These are phyloP conservation scores for Bromus sterilis DNA, from an alignment of 176 grass and related monocot species.

Conservation along the genomic window DNA sequence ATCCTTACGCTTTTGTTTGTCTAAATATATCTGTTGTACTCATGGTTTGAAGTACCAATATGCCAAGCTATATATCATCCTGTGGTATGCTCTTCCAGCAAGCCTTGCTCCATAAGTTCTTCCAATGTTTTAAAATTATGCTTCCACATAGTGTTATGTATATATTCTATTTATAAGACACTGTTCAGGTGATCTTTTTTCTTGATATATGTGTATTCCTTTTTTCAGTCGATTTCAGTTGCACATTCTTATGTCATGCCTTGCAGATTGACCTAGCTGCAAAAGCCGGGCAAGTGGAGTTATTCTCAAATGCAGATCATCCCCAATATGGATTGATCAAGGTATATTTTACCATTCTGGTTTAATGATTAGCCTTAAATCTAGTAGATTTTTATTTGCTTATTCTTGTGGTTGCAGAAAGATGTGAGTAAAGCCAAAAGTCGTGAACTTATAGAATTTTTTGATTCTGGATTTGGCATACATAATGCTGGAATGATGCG, in stretches of 20 bases:
- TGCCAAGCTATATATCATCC: neutral
- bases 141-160: neutral
- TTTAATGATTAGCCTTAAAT: constrained; percentile 16
- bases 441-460: constrained; percentile 81
- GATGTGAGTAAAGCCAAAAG: constrained; percentile 91
- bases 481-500: constrained; percentile 97
- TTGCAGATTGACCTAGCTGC: constrained; percentile 73
- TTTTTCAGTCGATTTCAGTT: neutral
- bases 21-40: neutral
- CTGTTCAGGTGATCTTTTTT: neutral
- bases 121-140: constrained; percentile 7
- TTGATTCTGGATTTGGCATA: constrained; percentile 94
- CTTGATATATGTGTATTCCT: constrained; percentile 1
- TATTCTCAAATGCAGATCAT: constrained; percentile 72
- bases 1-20: constrained; percentile 1
- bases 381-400: constrained; percentile 20
- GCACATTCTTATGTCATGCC: constrained; percentile 3
- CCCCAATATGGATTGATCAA: constrained; percentile 74
- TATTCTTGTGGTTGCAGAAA: constrained; percentile 50
- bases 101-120: constrained; percentile 2
- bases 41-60: constrained; percentile 7
- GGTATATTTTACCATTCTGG: constrained; percentile 35
- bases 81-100: constrained; percentile 1
- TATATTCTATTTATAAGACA: neutral
- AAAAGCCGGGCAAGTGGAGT: constrained; percentile 62